Evolutionary conservation across 2,329 filamentous ascomycete genomes (phyloP), one percentile per base, ranked within the genome.

Genomic region (Microsporum canis): DNA sequence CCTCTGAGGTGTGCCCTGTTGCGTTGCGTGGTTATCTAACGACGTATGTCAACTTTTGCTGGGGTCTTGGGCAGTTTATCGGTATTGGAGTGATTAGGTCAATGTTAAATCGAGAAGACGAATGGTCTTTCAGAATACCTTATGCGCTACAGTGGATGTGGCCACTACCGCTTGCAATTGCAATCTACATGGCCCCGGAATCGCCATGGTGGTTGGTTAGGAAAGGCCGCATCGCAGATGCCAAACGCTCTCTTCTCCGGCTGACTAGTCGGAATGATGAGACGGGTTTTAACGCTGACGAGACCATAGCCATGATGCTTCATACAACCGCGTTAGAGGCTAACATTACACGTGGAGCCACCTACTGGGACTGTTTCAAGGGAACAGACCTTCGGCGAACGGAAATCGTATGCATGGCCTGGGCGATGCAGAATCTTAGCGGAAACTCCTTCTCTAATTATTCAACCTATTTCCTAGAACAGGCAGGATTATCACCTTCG

Each of bases 231-330:
- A 71, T 75, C 0, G 72, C 77, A n/a, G 75, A 79, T 36, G 78
- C 78, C 23, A 80, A 79, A 66, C 72, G 71, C 57, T 63, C 74
- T 3, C 66, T 76, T 31, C 65, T 71, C 57, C 70, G 77, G 61
- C 65, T 85, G 61, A 80, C 82, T 2, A 75, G 74, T 66, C 57
- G 71, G 12, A 68, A 72, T 5, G 65, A 67, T 1, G 85, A 89
- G 63, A 86, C 84, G 0, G 82, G 87, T 63, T 91, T 94, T 67
- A 83, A 95, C 68, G 83, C 88, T 8, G 88, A 95, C 64, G 89
- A 94, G 75, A 94, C 89, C 0, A 80, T 95, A 57, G 86, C 88
- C 68, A 95, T 95, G 89, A 95, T 96, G 88, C 84, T 90, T 0
- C 89, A 95, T 70, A 96, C 90, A 0, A 91, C 88, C 0, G 87